Evolutionary conservation across 495 filamentous ascomycete species (phyloP).

Genomic region (Thermochaetoides thermophila): DNA sequence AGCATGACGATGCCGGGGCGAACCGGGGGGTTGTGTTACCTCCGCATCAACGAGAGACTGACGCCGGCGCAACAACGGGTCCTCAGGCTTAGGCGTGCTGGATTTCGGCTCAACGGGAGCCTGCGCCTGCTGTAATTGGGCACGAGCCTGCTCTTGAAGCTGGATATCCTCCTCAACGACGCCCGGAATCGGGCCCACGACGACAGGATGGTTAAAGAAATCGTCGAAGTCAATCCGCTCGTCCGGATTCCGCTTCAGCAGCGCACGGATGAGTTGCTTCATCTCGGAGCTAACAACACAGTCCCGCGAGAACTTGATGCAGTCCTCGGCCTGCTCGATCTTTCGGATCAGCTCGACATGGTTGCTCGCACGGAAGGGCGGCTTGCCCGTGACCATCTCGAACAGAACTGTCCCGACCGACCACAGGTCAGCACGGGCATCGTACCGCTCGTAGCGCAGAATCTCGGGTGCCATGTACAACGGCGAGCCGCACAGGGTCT

Average conservation of each 20-base stretch:
- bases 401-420: conserved; percentile 89
- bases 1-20: conserved; percentile 22
- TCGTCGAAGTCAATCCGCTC: conserved; percentile 70
- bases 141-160: conserved; percentile 15
- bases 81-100: conserved; percentile 16
- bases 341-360: conserved; percentile 85
- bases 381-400: conserved; percentile 85
- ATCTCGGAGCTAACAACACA: conserved; percentile 56
- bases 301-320: conserved; percentile 67
- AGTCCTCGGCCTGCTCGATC: conserved; percentile 76
- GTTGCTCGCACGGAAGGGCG: conserved; percentile 83
- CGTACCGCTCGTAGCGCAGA: conserved; percentile 90
- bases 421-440: conserved; percentile 93
- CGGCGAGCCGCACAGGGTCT: conserved; percentile 94
- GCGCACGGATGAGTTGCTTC: conserved; percentile 62
- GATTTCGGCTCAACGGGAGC: too few species aligned
- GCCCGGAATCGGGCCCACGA: conserved; percentile 68
- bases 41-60: conserved; percentile 13
- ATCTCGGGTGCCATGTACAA: conserved; percentile 99
- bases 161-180: conserved; percentile 62
- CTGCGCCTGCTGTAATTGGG: background rate
- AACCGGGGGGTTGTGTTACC: conserved; percentile 18
- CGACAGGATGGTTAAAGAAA: conserved; percentile 62
- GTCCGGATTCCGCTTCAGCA: conserved; percentile 72
- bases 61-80: conserved; percentile 9